phyloP scores from a whole-genome alignment of 169 alveolate genomes.

The Cryptosporidium bovis region DNA sequence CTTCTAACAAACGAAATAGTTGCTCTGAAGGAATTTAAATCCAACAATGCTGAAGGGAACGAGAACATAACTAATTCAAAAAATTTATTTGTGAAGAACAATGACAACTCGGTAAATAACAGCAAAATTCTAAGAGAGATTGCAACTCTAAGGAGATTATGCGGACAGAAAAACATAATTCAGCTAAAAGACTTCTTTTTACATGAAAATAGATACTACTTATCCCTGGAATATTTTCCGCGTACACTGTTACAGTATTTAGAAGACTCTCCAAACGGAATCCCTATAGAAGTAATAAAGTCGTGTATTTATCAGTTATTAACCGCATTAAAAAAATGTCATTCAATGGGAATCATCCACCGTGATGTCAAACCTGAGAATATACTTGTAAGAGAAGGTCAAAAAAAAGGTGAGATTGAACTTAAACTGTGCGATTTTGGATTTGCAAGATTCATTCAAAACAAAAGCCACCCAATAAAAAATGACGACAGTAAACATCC shows the following conservation, averaged over 20 bases:
- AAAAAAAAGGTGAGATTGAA: slow-evolving; percentile 38
- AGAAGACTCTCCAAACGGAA: slow-evolving; percentile 89
- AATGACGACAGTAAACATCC: slow-evolving; percentile 9
- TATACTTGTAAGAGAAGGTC: slow-evolving; percentile 79
- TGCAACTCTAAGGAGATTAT: slow-evolving; percentile 87
- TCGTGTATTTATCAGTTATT: slow-evolving; percentile 88
- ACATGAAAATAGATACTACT: slow-evolving; percentile 89
- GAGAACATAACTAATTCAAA: slow-evolving; percentile 21
- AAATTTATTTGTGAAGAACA: slow-evolving; percentile 81
- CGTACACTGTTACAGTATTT: slow-evolving; percentile 89
- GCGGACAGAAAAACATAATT: slow-evolving; percentile 88
- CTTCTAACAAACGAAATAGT: slow-evolving; percentile 84
- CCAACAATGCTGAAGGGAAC: not conserved
- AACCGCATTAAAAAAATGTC: slow-evolving; percentile 89
- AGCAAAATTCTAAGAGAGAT: slow-evolving; percentile 92
- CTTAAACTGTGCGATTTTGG: slow-evolving; percentile 93
- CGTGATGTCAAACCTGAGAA: slow-evolving; percentile 94
- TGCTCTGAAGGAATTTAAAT: slow-evolving; percentile 94
- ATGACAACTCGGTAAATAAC: slow-evolving; percentile 83
- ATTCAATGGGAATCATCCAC: slow-evolving; percentile 88
- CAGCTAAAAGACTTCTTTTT: slow-evolving; percentile 91
- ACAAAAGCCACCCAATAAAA: slow-evolving; percentile 63
- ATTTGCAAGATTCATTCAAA: slow-evolving; percentile 88
- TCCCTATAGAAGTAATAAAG: slow-evolving; percentile 84
- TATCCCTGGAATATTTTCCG: slow-evolving; percentile 91